Evolutionary conservation across 805 yeast species (phyloP).

Genomic region (Wilhelminamyces savonicus): DNA sequence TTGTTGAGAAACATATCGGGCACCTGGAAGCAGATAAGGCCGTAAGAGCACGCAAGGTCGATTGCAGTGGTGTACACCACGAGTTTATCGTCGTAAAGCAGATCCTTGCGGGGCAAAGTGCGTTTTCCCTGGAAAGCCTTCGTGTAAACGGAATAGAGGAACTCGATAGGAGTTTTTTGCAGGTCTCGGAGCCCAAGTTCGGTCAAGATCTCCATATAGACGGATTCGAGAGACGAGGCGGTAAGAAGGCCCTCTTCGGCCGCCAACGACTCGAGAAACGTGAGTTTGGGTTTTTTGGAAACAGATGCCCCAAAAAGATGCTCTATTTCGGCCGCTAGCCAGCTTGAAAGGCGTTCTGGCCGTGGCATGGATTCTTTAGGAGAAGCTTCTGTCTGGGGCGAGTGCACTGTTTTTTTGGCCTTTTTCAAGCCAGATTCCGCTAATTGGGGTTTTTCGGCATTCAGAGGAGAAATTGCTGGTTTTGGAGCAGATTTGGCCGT

Average conservation of each 20-base stretch:
- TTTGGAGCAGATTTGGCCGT: too few species aligned
- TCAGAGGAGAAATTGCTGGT: too few species aligned
- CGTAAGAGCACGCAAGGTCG: constrained; percentile 52
- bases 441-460: too few species aligned
- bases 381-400: too few species aligned
- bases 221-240: constrained; percentile 38
- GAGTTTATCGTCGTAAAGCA: constrained; percentile 28
- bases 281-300: constrained; percentile 9
- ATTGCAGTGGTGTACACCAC: constrained; percentile 42
- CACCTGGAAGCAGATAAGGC: constrained; percentile 60
- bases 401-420: too few species aligned
- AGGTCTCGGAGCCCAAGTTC: constrained; percentile 42
- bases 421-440: too few species aligned
- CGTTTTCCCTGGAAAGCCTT: constrained; percentile 37
- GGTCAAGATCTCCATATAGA: constrained; percentile 50
- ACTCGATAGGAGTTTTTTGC: constrained; percentile 36
- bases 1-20: constrained; percentile 53
- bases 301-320: constrained; percentile 29
- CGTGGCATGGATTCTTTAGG: too few species aligned
- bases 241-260: constrained; percentile 19
- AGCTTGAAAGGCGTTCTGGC: constrained; percentile 23
- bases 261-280: constrained; percentile 16
- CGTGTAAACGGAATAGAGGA: constrained; percentile 41
- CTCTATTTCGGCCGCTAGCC: constrained; percentile 36
- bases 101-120: constrained; percentile 35